Percentiles rank a stretch among this genome's conserved stretches.
Evolutionary conservation across 495 filamentous ascomycete species (phyloP).

Genomic region (Neurospora sp.): DNA sequence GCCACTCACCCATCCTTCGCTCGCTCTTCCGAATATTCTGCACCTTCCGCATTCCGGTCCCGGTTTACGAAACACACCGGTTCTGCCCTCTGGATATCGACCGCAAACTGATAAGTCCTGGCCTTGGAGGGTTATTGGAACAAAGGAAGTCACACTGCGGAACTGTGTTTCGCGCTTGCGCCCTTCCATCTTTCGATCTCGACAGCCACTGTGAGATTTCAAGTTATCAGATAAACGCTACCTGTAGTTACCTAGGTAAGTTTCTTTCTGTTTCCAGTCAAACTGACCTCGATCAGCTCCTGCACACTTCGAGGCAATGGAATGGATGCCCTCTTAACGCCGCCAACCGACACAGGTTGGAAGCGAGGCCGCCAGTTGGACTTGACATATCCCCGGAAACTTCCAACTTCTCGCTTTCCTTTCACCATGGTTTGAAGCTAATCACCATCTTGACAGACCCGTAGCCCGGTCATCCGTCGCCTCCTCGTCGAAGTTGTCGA

Average conservation of each 20-base stretch:
- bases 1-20: background rate
- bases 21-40: background rate
- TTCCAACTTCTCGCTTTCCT: background rate
- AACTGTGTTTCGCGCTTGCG: conserved; percentile 13
- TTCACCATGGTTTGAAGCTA: background rate
- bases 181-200: background rate
- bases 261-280: background rate
- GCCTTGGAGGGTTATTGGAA: background rate
- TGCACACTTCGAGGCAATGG: background rate
- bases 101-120: background rate
- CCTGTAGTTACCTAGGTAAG: background rate
- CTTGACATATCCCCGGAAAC: background rate
- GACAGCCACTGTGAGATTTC: background rate
- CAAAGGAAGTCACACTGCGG: background rate
- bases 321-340: background rate
- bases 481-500: background rate
- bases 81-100: background rate
- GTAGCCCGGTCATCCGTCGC: background rate
- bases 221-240: background rate
- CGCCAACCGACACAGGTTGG: background rate
- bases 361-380: background rate
- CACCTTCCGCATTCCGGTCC: background rate
- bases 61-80: background rate
- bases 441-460: background rate
- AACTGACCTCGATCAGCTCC: background rate